phyloP scores from a whole-genome alignment of 495 filamentous ascomycete genomes.

The Aspergillus ellipticus region DNA sequence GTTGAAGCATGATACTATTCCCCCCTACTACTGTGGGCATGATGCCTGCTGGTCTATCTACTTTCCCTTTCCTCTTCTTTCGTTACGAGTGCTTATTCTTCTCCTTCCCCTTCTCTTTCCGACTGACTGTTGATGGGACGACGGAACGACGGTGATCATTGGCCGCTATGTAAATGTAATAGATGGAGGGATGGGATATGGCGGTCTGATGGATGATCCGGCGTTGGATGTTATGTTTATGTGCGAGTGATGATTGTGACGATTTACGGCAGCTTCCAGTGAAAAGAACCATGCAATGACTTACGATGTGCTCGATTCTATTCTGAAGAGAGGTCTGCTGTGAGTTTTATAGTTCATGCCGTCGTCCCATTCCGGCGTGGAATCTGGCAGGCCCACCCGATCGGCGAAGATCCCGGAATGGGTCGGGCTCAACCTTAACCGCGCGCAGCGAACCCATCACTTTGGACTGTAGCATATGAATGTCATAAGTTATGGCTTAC shows the following conservation, averaged over 20 bases:
- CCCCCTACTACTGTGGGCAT: no score
- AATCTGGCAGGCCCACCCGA: no score
- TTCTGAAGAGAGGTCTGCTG: no score
- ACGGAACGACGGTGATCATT: background rate
- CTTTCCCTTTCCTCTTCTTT: constrained; percentile 8
- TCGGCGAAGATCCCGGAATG: no score
- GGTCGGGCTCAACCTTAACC: no score
- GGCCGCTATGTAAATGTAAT: constrained; percentile 22
- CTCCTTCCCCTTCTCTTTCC: background rate
- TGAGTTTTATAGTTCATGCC: no score
- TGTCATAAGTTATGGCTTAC: no score
- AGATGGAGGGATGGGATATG: constrained; percentile 6
- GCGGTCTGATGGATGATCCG: constrained; percentile 5
- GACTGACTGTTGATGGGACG: background rate
- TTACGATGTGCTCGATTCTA: background rate
- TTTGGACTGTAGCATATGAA: no score
- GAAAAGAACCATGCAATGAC: background rate
- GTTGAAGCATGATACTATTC: constrained; percentile 29
- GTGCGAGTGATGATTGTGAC: constrained; percentile 6
- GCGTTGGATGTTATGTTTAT: constrained; percentile 6
- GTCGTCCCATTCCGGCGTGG: no score
- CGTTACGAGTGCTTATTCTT: constrained; percentile 10
- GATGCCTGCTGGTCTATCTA: background rate
- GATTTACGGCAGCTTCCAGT: constrained; percentile 2
- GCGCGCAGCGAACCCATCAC: no score